Evolutionary conservation across 805 yeast species (phyloP), one percentile per base, ranked within the genome.

Genomic region (Vanderwaltozyma tropicalis): DNA sequence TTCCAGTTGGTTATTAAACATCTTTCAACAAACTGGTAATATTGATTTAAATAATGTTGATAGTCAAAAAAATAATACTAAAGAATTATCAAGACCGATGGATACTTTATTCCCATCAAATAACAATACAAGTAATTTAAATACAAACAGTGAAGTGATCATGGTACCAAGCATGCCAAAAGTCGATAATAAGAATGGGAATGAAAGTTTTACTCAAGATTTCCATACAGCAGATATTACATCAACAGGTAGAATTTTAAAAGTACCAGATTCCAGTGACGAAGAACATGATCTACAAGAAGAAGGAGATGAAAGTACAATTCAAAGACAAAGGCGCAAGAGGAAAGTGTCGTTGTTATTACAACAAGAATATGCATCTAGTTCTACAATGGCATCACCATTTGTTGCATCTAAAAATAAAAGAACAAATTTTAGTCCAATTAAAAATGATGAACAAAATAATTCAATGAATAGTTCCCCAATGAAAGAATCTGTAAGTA

Each of bases 1-100:
- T 39, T 77, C 75, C 6, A 71, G 72, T 39, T 83, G 84, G 59
- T 78, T 94, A 80, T 83, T 83, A 52, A 71, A 71, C 24, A 80
- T 86, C 59, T 73, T 85, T 48, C 94, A 86, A 52, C 72, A 76
- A 33, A 72, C 84, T 21, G 87, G 86, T 2, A 72, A 76, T 49
- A 81, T 80, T 18, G 74, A 76, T 43, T 57, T 80, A 26, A 32
- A 37, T 15, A 32, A 15, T n/a, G 28, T 28, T 22, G 17, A 32
- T 21, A n/a, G 9, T 17, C n/a, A n/a, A n/a, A n/a, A n/a, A n/a
- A n/a, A n/a, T n/a, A n/a, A n/a, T n/a, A n/a, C n/a, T n/a, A n/a
- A n/a, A n/a, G n/a, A n/a, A n/a, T n/a, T n/a, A n/a, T n/a, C n/a
- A n/a, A n/a, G 12, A 28, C 8, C 7, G 12, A 16, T n/a, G 31